These are phyloP conservation scores for Diaporthe citriasiana DNA, from an alignment of 2,329 filamentous ascomycete genomes.

Conservation along the genomic window DNA sequence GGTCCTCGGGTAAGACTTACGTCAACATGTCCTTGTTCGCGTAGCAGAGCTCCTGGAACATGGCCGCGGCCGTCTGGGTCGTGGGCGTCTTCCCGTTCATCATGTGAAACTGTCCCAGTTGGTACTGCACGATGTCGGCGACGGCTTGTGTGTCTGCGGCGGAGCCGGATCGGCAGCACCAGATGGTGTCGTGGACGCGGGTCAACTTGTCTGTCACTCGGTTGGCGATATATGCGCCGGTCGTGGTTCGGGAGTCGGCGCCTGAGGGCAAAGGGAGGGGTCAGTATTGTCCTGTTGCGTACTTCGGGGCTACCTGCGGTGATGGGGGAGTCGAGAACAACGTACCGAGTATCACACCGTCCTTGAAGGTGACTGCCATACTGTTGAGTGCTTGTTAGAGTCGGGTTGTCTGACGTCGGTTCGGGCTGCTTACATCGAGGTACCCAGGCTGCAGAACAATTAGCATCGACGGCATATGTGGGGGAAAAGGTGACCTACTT, in stretches of 20 bases:
- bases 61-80: constrained; percentile 92
- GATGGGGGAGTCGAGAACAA: constrained; percentile 16
- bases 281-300: background rate
- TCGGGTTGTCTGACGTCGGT: constrained; percentile 36
- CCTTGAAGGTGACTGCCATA: constrained; percentile 99
- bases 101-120: constrained; percentile 92
- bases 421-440: constrained; percentile 81
- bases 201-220: constrained; percentile 99
- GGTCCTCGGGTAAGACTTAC: constrained; percentile 67
- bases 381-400: constrained; percentile 61
- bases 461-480: constrained; percentile 45
- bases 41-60: constrained; percentile 99
- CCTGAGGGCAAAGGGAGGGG: constrained; percentile 60
- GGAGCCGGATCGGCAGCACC: constrained; percentile 98
- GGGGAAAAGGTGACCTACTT: constrained; percentile 75
- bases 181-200: constrained; percentile 98
- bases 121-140: constrained; percentile 97
- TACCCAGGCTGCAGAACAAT: constrained; percentile 80
- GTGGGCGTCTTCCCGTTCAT: constrained; percentile 91
- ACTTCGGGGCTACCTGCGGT: background rate
- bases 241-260: constrained; percentile 97
- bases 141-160: constrained; percentile 98
- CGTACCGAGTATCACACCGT: constrained; percentile 91
- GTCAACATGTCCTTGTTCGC: constrained; percentile 94
- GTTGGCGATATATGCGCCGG: constrained; percentile 98